Percentiles rank a stretch among this genome's conserved stretches.
phyloP scores from a whole-genome alignment of 306 rosid species.

The Geum urbanum region DNA sequence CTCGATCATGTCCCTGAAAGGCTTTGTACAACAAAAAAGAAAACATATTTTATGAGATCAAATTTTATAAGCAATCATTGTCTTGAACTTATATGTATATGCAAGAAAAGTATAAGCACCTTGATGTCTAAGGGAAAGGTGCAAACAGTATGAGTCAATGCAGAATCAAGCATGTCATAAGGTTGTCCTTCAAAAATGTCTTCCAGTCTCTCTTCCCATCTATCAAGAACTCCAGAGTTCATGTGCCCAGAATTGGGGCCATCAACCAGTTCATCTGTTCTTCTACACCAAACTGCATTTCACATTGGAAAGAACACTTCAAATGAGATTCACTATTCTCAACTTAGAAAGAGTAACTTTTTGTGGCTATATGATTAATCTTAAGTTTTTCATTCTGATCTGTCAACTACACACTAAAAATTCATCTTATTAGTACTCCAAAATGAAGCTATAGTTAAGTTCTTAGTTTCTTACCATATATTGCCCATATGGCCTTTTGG shows the following conservation, averaged over 20 bases:
- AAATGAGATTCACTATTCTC: neutral
- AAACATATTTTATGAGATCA: neutral
- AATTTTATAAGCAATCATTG: neutral
- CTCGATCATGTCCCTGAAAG: slow-evolving; percentile 80
- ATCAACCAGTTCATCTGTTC: slow-evolving; percentile 85
- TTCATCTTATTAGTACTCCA: neutral
- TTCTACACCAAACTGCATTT: slow-evolving; percentile 82
- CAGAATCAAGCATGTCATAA: slow-evolving; percentile 73
- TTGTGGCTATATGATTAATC: neutral
- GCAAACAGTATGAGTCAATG: slow-evolving; percentile 59
- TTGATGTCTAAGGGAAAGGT: slow-evolving; percentile 71
- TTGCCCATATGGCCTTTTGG: slow-evolving; percentile 87
- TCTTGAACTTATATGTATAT: neutral
- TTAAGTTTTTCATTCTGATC: neutral
- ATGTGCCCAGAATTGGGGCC: slow-evolving; percentile 70
- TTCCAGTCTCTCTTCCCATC: slow-evolving; percentile 82
- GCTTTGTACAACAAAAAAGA: slow-evolving; percentile 29
- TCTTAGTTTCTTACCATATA: slow-evolving; percentile 56
- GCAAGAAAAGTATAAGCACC: slow-evolving; percentile 29
- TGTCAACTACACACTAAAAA: neutral
- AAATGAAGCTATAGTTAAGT: neutral
- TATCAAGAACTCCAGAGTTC: slow-evolving; percentile 69
- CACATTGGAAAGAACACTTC: neutral
- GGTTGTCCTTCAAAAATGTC: slow-evolving; percentile 71
- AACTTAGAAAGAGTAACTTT: neutral